Evolutionary conservation across 176 grass and related monocot genomes (phyloP).

Genomic region (Pharus latifolius): DNA sequence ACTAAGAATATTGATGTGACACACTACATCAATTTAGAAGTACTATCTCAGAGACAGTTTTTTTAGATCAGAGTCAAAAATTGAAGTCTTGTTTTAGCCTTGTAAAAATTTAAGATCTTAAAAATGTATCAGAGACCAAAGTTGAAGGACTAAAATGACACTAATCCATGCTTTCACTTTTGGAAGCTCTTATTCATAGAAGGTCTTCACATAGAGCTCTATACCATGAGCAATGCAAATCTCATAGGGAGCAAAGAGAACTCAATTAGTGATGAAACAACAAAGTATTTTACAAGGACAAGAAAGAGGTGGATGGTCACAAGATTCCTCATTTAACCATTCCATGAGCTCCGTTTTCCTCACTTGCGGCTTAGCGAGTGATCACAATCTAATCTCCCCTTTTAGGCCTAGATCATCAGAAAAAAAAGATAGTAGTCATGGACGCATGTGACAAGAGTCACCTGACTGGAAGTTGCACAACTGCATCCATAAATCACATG

Average conservation of each 20-base stretch:
- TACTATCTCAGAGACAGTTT: no score
- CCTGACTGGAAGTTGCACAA: constrained; percentile 14
- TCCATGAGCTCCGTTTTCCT: background rate
- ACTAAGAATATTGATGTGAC: no score
- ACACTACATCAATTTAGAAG: no score
- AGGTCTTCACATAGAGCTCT: background rate
- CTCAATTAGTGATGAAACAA: background rate
- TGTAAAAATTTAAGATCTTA: no score
- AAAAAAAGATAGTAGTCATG: background rate
- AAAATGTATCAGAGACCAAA: no score
- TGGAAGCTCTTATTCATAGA: background rate
- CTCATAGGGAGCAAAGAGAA: background rate
- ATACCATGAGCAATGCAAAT: background rate
- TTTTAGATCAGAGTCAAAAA: no score
- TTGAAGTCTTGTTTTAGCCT: no score
- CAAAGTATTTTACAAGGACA: background rate
- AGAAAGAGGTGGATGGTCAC: constrained; percentile 12
- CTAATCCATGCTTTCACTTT: no score
- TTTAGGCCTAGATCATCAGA: background rate
- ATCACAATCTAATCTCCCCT: constrained; percentile 1
- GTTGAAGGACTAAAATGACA: no score
- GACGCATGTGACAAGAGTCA: constrained; percentile 9
- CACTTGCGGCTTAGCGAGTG: background rate
- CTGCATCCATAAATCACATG: constrained; percentile 19
- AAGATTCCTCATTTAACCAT: constrained; percentile 32